Evolutionary conservation across 1,139 yeast genomes (phyloP), one percentile per base, ranked within the genome.

Genomic region (Lipomyces yarrowii): DNA sequence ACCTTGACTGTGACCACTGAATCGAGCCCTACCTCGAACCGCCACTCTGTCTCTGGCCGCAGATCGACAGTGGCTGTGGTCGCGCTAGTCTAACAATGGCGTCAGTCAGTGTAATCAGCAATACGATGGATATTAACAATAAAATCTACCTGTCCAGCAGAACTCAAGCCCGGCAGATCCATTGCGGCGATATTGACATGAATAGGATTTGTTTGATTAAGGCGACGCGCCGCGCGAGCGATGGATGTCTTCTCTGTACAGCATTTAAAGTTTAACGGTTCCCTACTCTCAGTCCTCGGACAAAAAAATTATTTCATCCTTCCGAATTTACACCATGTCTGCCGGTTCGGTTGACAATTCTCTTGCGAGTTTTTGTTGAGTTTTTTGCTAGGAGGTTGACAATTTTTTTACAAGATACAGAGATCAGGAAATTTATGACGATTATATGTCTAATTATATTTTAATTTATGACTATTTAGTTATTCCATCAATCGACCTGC

Each of bases 21-120:
- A 61, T 84, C 87, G 69, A 83, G 81, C 0, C 87, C 88, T 1
- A 91, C 86, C 74, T 91, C 97, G 67, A 91, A 84, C 67, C 97
- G 81, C 97, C 97, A 93, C 78, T 92, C 97, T 35, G 72, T 69
- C 48, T 59, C 57, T n/a, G 69, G 54, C 7, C 35, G 55, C 3
- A 67, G 60, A 10, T 57, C 39, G 30, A 66, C 63, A 4, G 60
- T 61, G 32, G 33, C 11, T 4, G 21, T 13, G 15, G 35, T 32
- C 37, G 23, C 18, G 33, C 42, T 37, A 56, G 33, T n/a, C 57
- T 55, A 32, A 30, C 8, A 30, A 30, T 15, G 33, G n/a, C 15
- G 26, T 55, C 33, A 55, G n/a, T 18, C 23, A 55, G 7, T 18
- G n/a, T n/a, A 33, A 13, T 3, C 18, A 10, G 2, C 18, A 21